Evolutionary conservation across 1,139 yeast genomes (phyloP).

Genomic region (Wickerhamomyces sp.): DNA sequence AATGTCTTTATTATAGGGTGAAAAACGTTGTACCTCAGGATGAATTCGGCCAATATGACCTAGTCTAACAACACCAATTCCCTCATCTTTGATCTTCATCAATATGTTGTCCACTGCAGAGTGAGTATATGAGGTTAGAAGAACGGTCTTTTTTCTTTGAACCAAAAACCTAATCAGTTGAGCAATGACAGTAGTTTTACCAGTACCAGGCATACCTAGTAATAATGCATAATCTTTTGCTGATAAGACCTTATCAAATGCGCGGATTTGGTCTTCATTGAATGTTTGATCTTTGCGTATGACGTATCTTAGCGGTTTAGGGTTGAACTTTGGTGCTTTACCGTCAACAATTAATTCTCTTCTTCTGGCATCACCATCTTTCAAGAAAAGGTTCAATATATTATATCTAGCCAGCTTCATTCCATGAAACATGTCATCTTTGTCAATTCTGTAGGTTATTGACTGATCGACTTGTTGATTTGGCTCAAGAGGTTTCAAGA

Average conservation of each 20-base stretch:
- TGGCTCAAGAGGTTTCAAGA: conserved; percentile 28
- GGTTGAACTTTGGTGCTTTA: conserved; percentile 39
- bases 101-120: conserved; percentile 94
- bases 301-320: conserved; percentile 24
- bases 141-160: conserved; percentile 55
- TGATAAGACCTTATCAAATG: conserved; percentile 59
- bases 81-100: conserved; percentile 54
- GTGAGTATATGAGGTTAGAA: conserved; percentile 86
- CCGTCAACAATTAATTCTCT: conserved; percentile 62
- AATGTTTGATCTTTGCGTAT: conserved; percentile 27
- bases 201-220: conserved; percentile 98
- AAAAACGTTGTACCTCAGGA: conserved; percentile 50
- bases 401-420: conserved; percentile 76
- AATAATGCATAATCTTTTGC: conserved; percentile 76
- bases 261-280: conserved; percentile 67
- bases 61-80: conserved; percentile 51
- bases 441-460: conserved; percentile 62
- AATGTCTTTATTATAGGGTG: conserved; percentile 41
- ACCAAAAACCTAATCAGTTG: conserved; percentile 63
- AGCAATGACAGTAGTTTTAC: conserved; percentile 91
- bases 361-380: conserved; percentile 49
- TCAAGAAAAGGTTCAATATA: conserved; percentile 58
- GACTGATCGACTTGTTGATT: conserved; percentile 12
- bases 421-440: conserved; percentile 73
- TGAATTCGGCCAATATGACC: conserved; percentile 60